These are phyloP conservation scores for Papiliotrema fonsecae DNA, from an alignment of 1,284 basidiomycete genomes.

Conservation along the genomic window DNA sequence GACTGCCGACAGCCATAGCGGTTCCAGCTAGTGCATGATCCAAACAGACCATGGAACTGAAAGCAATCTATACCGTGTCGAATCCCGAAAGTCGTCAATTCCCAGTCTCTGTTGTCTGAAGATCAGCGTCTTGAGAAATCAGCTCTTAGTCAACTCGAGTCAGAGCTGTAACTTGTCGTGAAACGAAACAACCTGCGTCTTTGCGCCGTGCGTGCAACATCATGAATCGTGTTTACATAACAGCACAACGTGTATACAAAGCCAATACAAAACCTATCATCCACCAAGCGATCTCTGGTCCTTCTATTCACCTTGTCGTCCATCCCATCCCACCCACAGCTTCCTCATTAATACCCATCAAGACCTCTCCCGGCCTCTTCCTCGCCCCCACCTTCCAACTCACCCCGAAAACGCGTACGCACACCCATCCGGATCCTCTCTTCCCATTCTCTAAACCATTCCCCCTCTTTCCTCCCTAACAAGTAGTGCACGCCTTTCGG, in stretches of 20 bases:
- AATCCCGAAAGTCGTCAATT: too few relatives aligned
- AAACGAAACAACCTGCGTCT: too few relatives aligned
- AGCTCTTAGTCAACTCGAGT: too few relatives aligned
- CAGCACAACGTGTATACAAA: not conserved
- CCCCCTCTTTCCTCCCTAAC: constrained; percentile 61
- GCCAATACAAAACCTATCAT: not conserved
- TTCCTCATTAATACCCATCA: constrained; percentile 20
- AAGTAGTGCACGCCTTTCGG: constrained; percentile 46
- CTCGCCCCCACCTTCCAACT: constrained; percentile 18
- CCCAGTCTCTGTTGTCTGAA: too few relatives aligned
- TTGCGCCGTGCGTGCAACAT: too few relatives aligned
- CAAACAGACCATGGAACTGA: too few relatives aligned
- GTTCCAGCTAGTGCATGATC: too few relatives aligned
- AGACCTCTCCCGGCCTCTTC: constrained; percentile 10
- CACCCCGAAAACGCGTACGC: constrained; percentile 35
- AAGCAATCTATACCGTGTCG: too few relatives aligned
- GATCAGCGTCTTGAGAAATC: too few relatives aligned
- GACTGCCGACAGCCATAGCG: too few relatives aligned
- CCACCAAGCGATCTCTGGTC: not conserved
- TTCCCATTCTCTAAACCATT: constrained; percentile 74
- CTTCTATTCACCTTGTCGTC: not conserved
- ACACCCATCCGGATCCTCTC: constrained; percentile 59
- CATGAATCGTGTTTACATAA: too few relatives aligned
- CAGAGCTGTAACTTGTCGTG: too few relatives aligned
- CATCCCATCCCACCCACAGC: not conserved